A percentile compares a stretch with the other conserved stretches of the same genome.
Evolutionary conservation across 164 flowering plant genomes (phyloP).

Genomic region (Warburgia ugandensis): DNA sequence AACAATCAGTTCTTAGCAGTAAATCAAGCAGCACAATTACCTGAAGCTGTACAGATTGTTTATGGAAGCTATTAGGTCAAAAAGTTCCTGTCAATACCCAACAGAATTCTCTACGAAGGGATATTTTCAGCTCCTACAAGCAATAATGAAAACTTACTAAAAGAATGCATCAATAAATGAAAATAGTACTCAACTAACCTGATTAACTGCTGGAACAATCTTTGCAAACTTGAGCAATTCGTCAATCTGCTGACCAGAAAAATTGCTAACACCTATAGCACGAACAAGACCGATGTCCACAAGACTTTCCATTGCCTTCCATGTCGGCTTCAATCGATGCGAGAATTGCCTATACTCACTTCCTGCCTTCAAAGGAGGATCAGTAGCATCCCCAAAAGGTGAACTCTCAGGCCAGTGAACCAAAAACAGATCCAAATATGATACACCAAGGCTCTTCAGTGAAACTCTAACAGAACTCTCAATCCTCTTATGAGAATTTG

Average conservation of each 20-base stretch:
- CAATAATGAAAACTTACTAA: neutral
- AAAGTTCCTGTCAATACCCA: too few species aligned
- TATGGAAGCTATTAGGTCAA: too few species aligned
- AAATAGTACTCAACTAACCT: constrained; percentile 30
- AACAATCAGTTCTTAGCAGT: too few species aligned
- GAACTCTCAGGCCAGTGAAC: constrained; percentile 69
- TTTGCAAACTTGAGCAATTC: constrained; percentile 68
- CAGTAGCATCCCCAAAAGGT: constrained; percentile 64
- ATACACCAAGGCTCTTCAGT: constrained; percentile 53
- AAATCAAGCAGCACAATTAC: too few species aligned
- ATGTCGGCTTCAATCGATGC: constrained; percentile 46
- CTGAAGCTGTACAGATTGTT: too few species aligned
- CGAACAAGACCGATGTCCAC: constrained; percentile 57
- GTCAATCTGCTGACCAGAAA: constrained; percentile 52
- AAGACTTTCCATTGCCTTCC: constrained; percentile 86
- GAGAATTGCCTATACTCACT: constrained; percentile 47
- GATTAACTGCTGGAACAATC: constrained; percentile 73
- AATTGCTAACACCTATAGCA: constrained; percentile 83
- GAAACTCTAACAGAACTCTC: constrained; percentile 60
- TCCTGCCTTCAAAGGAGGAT: constrained; percentile 55
- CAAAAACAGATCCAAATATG: constrained; percentile 57
- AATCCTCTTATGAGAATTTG: constrained; percentile 50
- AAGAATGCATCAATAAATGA: neutral
- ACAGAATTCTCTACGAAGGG: too few species aligned
- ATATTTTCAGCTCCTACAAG: neutral